Evolutionary conservation across 2,329 filamentous ascomycete genomes (phyloP).

Genomic region (Coniochaeta sp.): DNA sequence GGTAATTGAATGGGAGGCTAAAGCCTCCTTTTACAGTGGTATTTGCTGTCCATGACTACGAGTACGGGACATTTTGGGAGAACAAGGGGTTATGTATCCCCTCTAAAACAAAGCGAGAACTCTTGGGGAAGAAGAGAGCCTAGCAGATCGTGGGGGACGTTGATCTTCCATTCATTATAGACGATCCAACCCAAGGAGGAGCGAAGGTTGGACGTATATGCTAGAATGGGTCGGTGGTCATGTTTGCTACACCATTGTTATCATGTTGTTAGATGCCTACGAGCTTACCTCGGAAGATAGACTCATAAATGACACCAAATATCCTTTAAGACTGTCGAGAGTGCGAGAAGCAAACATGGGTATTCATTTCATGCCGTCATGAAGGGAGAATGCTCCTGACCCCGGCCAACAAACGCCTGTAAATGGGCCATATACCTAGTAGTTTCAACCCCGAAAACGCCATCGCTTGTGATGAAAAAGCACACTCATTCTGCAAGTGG

Average conservation of each 20-base stretch:
- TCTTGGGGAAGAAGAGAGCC: slow-evolving; percentile 29
- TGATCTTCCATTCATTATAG: slow-evolving; percentile 39
- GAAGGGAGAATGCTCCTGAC: neutral
- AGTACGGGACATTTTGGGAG: neutral
- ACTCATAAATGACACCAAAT: neutral
- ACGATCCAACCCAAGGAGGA: slow-evolving; percentile 33
- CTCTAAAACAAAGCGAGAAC: slow-evolving; percentile 36
- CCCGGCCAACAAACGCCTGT: neutral
- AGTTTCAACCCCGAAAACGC: neutral
- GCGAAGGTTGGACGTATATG: slow-evolving; percentile 34
- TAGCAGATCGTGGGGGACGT: slow-evolving; percentile 41
- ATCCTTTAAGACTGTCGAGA: neutral
- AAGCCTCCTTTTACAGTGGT: neutral
- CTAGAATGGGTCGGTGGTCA: slow-evolving; percentile 26
- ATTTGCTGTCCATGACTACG: neutral
- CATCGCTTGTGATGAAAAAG: neutral
- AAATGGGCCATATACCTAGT: neutral
- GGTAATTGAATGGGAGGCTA: slow-evolving; percentile 3
- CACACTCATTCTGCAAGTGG: slow-evolving; percentile 4
- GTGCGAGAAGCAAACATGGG: neutral
- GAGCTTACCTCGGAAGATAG: neutral
- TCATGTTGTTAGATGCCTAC: neutral
- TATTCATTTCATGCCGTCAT: neutral
- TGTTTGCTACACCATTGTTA: neutral
- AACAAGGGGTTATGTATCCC: slow-evolving; percentile 29